Base-by-base conservation (phyloP, 257 asterid genomes). In the Knoxia roxburghii region DNA sequence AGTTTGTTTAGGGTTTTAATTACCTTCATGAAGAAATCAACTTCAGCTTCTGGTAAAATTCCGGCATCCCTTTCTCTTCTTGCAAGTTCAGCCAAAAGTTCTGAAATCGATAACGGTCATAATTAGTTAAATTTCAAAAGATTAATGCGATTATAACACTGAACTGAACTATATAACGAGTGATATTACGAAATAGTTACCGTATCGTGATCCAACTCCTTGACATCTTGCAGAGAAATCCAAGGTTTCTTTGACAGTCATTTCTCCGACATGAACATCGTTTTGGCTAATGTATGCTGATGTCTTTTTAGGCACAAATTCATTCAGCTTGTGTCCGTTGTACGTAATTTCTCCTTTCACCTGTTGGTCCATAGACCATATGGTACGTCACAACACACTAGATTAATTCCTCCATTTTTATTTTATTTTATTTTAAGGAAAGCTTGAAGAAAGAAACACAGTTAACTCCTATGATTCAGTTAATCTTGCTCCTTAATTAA, bases 241-340 rank as follows among this genome's bases (percentile, higher is more conserved):
- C 0, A 93, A 73, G 4, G 99, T 90, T 84, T 93, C 99, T 75
- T 85, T 90, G 0, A 93, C 99, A 0, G 99, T 93, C 97, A 93
- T 93, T 79, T 93, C 99, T 68, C 90, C 96, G 0, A 85, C 83
- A 73, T 93, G 99, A 63, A 94, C 85, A 80, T 94, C 99, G 67
- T 87, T 87, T 76, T 94, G 99, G 76, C 99, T 94, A 39, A 94
- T 88, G 81, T 90, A 94, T 6, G 99, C 99, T 0, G 99, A 90
- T 33, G 99, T 90, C 67, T 88, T 94, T 4, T 79, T 89, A 1
- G 99, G 91, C 7, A 90, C 92, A 67, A 94, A 94, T 48, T 94
- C 99, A 37, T 74, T 40, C 4, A 94, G 72, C 67, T 49, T 45
- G 49, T 90, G 93, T 7, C 99, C 99, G 33, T 94, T 90, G 80